Evolutionary conservation across 1,139 yeast genomes (phyloP).

Genomic region (Debaryomyces sp.): DNA sequence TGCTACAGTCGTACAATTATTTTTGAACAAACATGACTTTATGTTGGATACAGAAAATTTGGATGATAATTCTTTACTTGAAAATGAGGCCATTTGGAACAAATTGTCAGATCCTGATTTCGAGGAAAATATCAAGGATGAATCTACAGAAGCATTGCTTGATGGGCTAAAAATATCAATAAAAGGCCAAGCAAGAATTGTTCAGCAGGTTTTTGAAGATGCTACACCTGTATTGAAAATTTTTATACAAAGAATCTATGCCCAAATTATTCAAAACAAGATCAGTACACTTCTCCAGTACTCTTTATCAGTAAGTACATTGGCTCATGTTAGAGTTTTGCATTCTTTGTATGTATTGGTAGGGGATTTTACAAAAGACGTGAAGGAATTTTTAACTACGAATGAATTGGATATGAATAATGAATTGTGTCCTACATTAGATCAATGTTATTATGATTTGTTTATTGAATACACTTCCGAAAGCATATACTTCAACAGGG

Average conservation of each 20-base stretch:
- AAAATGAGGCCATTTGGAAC: constrained; percentile 43
- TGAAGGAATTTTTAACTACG: constrained; percentile 59
- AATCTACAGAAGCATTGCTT: constrained; percentile 36
- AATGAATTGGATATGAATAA: constrained; percentile 47
- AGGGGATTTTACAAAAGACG: constrained; percentile 64
- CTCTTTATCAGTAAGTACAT: constrained; percentile 63
- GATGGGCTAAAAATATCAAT: constrained; percentile 47
- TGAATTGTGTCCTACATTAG: constrained; percentile 59
- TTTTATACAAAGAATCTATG: constrained; percentile 76
- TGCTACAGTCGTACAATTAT: constrained; percentile 75
- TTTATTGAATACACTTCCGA: constrained; percentile 74
- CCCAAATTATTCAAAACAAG: constrained; percentile 72
- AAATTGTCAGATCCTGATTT: constrained; percentile 40
- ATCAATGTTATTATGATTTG: constrained; percentile 70
- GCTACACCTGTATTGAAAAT: constrained; percentile 66
- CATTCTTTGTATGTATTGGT: constrained; percentile 65
- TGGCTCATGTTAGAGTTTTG: constrained; percentile 79
- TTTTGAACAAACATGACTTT: constrained; percentile 79
- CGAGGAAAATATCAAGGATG: constrained; percentile 33
- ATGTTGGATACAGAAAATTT: constrained; percentile 49
- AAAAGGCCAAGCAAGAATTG: constrained; percentile 72
- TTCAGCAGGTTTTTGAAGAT: constrained; percentile 71
- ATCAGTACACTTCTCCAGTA: constrained; percentile 63
- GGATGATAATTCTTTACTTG: constrained; percentile 39
- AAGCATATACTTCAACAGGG: constrained; percentile 69